Base-by-base conservation (phyloP, 495 filamentous ascomycete species). In the Hamigera avellanea region DNA sequence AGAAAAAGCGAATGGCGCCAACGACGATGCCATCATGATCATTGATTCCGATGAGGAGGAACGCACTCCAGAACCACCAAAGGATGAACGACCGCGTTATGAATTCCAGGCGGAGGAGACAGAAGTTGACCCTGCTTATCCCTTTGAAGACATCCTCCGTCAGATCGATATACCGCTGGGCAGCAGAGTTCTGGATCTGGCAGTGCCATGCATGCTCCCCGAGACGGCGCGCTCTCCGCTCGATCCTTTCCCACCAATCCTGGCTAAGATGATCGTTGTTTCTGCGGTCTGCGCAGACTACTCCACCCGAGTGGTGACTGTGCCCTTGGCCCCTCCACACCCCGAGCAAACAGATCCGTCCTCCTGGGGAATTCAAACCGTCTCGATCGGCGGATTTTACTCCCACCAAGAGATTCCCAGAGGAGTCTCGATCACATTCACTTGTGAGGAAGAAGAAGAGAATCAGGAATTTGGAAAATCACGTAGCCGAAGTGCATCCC, bases 41-140 rank as follows among this genome's bases (percentile, higher is more conserved):
- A 71, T 86, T 27, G 81, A 86, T 51, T 87, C 82, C 0, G 83
- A 91, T 42, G 83, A 88, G 23, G 86, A 89, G 32, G 64, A 68
- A 17, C 40, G 42, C 33, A 44, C 52, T 8, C 56, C 61, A 8
- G 63, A 67, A 25, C 41, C 55, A 13, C 49, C 53, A 10, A 55
- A 57, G 25, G 45, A 46, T 26, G 54, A 71, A 36, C 67, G 68
- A 31, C 53, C 70, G 17, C 53, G 45, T 8, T 49, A 57, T 29
- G 58, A 72, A 6, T 78, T 80, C 42, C 67, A 74, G 26, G 47
- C 62, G 3, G 68, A 76, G 23, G 76, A 80, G 32, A 66, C 72
- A 10, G 80, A 83, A 43, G 51, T 68, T 19, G 70, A 79, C 42
- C 64, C 71, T 17, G 59, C 69, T 10, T 48, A 62, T 41, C 67